Conservation (phyloP, 2,329 filamentous ascomycete genomes). For the Xylariaceae sp. region DNA sequence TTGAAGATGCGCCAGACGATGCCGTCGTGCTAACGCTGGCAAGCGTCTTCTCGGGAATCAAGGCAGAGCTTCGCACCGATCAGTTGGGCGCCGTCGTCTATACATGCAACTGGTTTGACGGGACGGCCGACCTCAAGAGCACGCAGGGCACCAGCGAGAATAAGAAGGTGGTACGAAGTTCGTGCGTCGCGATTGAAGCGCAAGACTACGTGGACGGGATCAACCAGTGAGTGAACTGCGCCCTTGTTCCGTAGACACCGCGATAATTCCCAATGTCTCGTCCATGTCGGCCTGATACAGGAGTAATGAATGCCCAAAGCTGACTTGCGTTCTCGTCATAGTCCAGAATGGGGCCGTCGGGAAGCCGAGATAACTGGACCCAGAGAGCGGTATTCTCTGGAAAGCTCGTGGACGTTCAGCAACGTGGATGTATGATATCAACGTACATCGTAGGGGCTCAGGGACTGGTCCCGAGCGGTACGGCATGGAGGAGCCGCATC, state of each 20-base stretch:
- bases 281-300: no score
- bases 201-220: constrained; percentile 75
- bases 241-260: constrained; percentile 1
- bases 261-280: no score
- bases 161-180: constrained; percentile 52
- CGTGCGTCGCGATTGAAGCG: constrained; percentile 70
- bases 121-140: constrained; percentile 49
- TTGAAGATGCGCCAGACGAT: constrained; percentile 37
- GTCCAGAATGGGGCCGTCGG: constrained; percentile 41
- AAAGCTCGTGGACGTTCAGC: constrained; percentile 43
- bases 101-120: constrained; percentile 55
- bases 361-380: constrained; percentile 39
- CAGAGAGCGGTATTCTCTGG: constrained; percentile 39
- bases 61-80: constrained; percentile 63
- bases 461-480: not conserved
- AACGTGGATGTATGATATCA: constrained; percentile 11
- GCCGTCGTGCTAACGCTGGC: constrained; percentile 50
- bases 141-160: constrained; percentile 49
- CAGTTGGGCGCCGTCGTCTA: constrained; percentile 69
- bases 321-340: constrained; percentile 24
- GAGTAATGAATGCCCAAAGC: not conserved
- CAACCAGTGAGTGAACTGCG: constrained; percentile 49
- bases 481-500: not conserved
- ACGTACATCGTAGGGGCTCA: not conserved
- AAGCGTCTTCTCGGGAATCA: constrained; percentile 61